phyloP scores from a whole-genome alignment of 192 early-diverging fungal genomes.

The Glomus cerebriforme region DNA sequence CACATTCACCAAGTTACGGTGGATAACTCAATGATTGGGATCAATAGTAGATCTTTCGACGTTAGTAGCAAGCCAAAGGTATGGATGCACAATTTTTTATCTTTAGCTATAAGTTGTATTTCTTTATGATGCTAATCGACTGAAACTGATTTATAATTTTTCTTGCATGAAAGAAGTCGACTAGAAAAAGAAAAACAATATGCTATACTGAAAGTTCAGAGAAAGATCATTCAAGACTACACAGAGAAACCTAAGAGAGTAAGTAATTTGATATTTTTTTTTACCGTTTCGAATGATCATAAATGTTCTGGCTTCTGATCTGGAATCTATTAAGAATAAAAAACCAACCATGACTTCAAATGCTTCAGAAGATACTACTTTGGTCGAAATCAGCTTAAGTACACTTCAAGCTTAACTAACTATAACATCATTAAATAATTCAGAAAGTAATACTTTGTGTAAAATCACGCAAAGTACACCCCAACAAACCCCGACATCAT shows the following conservation, averaged over 20 bases:
- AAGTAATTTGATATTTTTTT: constrained; percentile 12
- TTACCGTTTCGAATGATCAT: background rate
- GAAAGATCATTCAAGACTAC: constrained; percentile 4
- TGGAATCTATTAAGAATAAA: background rate
- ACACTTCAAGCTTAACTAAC: background rate
- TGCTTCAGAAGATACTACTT: background rate
- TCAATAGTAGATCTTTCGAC: background rate
- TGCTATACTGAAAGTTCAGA: constrained; percentile 12
- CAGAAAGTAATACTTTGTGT: background rate
- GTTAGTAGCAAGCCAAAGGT: no score
- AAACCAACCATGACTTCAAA: no score
- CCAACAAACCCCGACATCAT: constrained; percentile 6
- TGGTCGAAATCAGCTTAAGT: background rate
- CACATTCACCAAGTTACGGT: constrained; percentile 13
- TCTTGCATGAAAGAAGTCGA: constrained; percentile 5
- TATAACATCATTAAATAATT: background rate
- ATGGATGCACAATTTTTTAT: no score
- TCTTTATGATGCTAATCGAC: no score
- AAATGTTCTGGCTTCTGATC: background rate
- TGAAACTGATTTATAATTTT: background rate
- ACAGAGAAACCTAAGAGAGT: background rate
- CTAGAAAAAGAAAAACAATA: background rate
- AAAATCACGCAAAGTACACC: background rate
- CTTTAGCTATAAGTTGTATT: no score
- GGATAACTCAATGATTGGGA: background rate